Conservation (phyloP, 495 filamentous ascomycete genomes). For the Xylaria palmicola region DNA sequence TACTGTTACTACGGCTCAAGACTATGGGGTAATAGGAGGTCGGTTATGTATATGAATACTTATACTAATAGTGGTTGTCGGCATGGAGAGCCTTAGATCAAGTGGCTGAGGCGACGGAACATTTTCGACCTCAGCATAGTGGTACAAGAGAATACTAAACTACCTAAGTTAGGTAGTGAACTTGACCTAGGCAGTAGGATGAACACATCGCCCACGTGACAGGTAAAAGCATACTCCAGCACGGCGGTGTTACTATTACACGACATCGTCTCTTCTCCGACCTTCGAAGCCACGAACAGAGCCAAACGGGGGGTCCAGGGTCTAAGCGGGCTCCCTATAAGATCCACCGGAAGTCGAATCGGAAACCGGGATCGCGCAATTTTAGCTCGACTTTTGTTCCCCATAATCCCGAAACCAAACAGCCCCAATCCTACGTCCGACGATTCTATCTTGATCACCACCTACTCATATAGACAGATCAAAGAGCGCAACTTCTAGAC, state of each 20-base stretch:
- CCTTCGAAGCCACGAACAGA: too few relatives aligned
- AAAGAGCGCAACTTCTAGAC: not conserved
- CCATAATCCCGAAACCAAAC: not conserved
- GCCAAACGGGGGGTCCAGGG: too few relatives aligned
- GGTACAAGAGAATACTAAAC: not conserved
- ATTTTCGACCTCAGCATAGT: not conserved
- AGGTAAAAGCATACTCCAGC: too few relatives aligned
- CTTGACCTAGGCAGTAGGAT: too few relatives aligned
- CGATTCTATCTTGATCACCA: not conserved
- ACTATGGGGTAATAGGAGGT: not conserved
- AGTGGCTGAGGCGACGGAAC: too few relatives aligned
- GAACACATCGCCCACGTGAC: too few relatives aligned
- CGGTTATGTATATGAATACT: not conserved
- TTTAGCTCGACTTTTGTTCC: not conserved
- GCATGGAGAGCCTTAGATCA: not conserved
- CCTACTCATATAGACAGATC: too few relatives aligned
- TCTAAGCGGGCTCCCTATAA: too few relatives aligned
- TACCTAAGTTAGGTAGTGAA: too few relatives aligned
- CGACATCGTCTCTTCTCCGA: not conserved
- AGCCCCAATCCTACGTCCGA: not conserved
- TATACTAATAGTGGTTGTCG: not conserved
- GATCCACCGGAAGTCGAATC: not conserved
- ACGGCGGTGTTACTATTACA: constrained; percentile 3
- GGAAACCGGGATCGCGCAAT: not conserved
- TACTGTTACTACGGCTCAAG: not conserved